Percentiles rank a stretch among this genome's conserved stretches.
These are phyloP conservation scores for Graphiopsis chlorocephala DNA, from an alignment of 2,329 filamentous ascomycete genomes.

Conservation along the genomic window DNA sequence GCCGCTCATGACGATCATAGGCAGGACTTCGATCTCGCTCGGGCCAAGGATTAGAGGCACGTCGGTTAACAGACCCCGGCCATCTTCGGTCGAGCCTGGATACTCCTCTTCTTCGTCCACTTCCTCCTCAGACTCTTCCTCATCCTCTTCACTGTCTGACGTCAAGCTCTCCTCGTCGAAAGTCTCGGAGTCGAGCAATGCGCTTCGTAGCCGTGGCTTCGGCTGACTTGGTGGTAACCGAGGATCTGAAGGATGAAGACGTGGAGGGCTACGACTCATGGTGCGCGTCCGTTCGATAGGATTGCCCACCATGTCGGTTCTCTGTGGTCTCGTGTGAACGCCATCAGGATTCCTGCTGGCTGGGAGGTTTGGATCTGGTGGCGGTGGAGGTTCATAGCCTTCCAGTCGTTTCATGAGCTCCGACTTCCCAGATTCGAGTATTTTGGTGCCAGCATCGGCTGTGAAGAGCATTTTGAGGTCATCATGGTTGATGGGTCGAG, in stretches of 20 bases:
- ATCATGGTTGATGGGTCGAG: slow-evolving; percentile 29
- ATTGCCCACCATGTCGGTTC: slow-evolving; percentile 11
- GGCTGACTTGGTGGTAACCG: slow-evolving; percentile 9
- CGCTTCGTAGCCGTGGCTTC: slow-evolving; percentile 5
- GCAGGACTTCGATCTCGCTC: slow-evolving; percentile 90
- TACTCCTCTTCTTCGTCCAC: slow-evolving; percentile 76
- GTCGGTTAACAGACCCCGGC: slow-evolving; percentile 83
- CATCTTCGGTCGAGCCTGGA: slow-evolving; percentile 57
- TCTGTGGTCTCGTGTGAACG: slow-evolving; percentile 14
- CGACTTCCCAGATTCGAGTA: slow-evolving; percentile 50
- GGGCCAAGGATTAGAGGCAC: slow-evolving; percentile 92
- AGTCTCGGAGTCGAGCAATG: slow-evolving; percentile 7
- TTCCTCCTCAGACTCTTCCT: slow-evolving; percentile 65
- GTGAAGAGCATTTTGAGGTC: slow-evolving; percentile 51
- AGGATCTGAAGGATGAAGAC: slow-evolving; percentile 16
- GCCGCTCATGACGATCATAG: slow-evolving; percentile 96
- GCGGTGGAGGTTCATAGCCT: slow-evolving; percentile 38
- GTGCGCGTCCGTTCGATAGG: slow-evolving; percentile 23
- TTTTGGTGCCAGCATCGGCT: slow-evolving; percentile 47
- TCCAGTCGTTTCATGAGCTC: slow-evolving; percentile 52
- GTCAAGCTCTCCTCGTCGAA: slow-evolving; percentile 13
- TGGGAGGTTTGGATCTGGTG: slow-evolving; percentile 19
- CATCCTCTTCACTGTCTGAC: slow-evolving; percentile 44
- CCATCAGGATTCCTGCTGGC: slow-evolving; percentile 21
- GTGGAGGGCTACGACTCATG: slow-evolving; percentile 22